Conservation (phyloP, 2,329 filamentous ascomycete genomes). For the Fusarium succisae region DNA sequence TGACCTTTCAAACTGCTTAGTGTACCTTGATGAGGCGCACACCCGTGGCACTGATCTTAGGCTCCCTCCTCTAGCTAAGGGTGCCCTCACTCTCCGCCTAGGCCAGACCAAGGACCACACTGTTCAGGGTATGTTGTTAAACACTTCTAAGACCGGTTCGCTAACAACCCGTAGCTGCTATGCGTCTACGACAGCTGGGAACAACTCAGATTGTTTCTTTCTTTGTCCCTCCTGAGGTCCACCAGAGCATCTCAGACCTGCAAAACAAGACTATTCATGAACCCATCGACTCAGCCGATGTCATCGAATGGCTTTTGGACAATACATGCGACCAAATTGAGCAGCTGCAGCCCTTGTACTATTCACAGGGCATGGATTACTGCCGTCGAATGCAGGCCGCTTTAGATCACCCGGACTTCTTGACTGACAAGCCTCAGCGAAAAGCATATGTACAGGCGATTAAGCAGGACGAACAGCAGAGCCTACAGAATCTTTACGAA, state of each 20-base stretch:
- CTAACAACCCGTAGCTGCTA: constrained; percentile 59
- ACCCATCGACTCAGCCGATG: constrained; percentile 38
- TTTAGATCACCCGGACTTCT: constrained; percentile 53
- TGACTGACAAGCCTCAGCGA: constrained; percentile 51
- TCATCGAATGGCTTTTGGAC: constrained; percentile 65
- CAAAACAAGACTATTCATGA: constrained; percentile 30
- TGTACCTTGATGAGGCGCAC: constrained; percentile 64
- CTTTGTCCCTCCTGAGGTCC: constrained; percentile 67
- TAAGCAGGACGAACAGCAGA: constrained; percentile 63
- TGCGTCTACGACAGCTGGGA: constrained; percentile 67
- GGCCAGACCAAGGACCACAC: constrained; percentile 69
- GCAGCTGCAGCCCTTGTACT: constrained; percentile 66
- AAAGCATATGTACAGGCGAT: constrained; percentile 45
- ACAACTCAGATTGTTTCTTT: constrained; percentile 64
- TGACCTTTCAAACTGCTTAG: constrained; percentile 46
- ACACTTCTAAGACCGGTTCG: neutral
- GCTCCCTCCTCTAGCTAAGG: constrained; percentile 57
- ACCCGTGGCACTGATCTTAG: constrained; percentile 64
- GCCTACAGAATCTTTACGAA: constrained; percentile 67
- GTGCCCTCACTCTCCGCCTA: constrained; percentile 65
- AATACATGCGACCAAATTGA: constrained; percentile 69
- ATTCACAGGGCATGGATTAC: constrained; percentile 68
- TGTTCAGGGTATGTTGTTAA: constrained; percentile 45
- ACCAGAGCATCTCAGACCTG: constrained; percentile 67
- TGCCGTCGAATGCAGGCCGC: constrained; percentile 63